A percentile compares a stretch with the other conserved stretches of the same genome.
Evolutionary conservation across 2,329 filamentous ascomycete species (phyloP).

Genomic region (Aspergillus glaucus): DNA sequence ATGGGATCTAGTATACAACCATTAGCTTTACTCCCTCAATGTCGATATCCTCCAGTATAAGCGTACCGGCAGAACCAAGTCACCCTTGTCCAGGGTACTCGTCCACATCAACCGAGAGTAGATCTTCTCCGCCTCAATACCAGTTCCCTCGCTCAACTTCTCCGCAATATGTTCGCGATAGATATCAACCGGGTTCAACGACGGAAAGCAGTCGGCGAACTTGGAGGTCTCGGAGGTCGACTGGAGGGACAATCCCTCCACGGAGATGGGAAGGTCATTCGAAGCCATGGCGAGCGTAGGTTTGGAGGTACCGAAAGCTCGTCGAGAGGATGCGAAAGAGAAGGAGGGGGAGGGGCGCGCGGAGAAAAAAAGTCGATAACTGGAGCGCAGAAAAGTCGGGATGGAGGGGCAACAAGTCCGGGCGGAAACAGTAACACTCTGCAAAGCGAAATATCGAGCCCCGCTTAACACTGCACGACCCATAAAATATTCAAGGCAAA

Average conservation of each 20-base stretch:
- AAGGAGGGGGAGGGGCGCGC: constrained; percentile 7
- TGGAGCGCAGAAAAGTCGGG: background rate
- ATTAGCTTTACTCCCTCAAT: background rate
- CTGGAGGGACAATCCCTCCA: constrained; percentile 36
- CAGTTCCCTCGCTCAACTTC: constrained; percentile 31
- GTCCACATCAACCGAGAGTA: constrained; percentile 40
- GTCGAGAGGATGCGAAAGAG: constrained; percentile 5
- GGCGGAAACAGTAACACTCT: constrained; percentile 8
- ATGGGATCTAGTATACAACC: constrained; percentile 26
- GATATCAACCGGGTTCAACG: constrained; percentile 42
- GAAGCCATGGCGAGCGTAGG: constrained; percentile 27
- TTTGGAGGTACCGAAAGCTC: constrained; percentile 4
- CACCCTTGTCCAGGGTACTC: constrained; percentile 42
- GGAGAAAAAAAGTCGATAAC: constrained; percentile 1
- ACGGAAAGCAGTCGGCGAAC: constrained; percentile 37
- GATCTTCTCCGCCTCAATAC: constrained; percentile 35
- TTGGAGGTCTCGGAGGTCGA: constrained; percentile 34
- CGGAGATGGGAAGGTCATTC: constrained; percentile 25
- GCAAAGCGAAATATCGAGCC: constrained; percentile 27
- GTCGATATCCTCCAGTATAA: background rate
- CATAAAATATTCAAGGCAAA: constrained; percentile 25
- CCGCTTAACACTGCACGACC: constrained; percentile 35
- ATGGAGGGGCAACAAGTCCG: background rate
- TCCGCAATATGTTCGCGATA: constrained; percentile 43
- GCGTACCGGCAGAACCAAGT: constrained; percentile 39